phyloP scores from a whole-genome alignment of 1,139 yeast genomes.

The Blastobotrys raffinosifermentans region DNA sequence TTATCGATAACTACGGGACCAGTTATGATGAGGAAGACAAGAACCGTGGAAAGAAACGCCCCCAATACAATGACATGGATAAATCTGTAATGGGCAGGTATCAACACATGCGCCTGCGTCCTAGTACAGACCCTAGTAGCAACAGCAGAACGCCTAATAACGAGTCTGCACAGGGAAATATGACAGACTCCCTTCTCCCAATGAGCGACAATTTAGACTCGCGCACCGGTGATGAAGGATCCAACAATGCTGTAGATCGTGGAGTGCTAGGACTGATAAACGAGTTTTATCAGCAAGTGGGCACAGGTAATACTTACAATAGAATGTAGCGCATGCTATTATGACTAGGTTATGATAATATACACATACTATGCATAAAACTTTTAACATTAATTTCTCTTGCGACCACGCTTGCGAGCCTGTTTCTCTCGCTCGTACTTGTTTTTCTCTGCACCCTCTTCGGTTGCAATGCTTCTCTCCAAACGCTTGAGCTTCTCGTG shows the following conservation, averaged over 20 bases:
- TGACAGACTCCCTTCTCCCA: neutral
- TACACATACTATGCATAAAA: slow-evolving; percentile 1
- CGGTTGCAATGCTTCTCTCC: slow-evolving; percentile 79
- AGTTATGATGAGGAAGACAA: no score
- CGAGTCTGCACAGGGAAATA: neutral
- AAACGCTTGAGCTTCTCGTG: slow-evolving; percentile 86
- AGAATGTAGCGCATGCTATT: slow-evolving; percentile 3
- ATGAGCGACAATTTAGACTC: slow-evolving; percentile 1
- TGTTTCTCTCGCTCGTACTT: slow-evolving; percentile 82
- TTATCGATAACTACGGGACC: slow-evolving; percentile 73
- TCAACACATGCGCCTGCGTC: slow-evolving; percentile 15
- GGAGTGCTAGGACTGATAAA: slow-evolving; percentile 83
- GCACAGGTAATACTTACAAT: slow-evolving; percentile 14
- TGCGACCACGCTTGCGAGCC: slow-evolving; percentile 47
- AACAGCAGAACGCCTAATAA: no score
- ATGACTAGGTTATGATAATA: neutral
- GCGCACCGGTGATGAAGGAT: slow-evolving; percentile 19
- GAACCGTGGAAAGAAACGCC: neutral
- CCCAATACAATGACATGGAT: slow-evolving; percentile 19
- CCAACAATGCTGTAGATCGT: slow-evolving; percentile 33
- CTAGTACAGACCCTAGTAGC: no score
- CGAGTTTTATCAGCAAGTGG: slow-evolving; percentile 56
- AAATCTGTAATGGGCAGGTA: slow-evolving; percentile 28
- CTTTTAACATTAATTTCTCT: slow-evolving; percentile 4
- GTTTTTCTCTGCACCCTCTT: slow-evolving; percentile 92